phyloP scores from a whole-genome alignment of 2,329 filamentous ascomycete species.

The Diaporthe citriasiana region DNA sequence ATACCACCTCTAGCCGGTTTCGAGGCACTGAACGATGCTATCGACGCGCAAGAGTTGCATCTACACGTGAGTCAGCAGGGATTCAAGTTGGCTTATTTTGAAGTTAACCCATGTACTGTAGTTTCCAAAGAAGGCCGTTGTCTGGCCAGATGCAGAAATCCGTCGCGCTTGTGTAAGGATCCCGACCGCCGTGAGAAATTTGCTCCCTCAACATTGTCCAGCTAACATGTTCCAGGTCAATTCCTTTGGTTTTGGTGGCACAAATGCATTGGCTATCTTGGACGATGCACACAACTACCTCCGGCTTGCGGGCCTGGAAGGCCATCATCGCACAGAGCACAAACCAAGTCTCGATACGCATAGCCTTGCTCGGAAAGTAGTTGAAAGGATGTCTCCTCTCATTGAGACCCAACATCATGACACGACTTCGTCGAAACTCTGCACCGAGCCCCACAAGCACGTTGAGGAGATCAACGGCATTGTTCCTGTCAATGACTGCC shows the following conservation, averaged over 20 bases:
- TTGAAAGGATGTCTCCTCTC: too few relatives aligned
- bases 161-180: neutral
- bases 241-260: neutral
- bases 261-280: neutral
- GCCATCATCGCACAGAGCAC: neutral
- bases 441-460: too few relatives aligned
- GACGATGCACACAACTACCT: neutral
- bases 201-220: too few relatives aligned
- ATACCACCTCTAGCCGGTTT: neutral
- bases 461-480: too few relatives aligned
- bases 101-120: neutral
- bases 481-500: too few relatives aligned
- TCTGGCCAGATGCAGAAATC: neutral
- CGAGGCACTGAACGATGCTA: neutral
- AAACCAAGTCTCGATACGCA: too few relatives aligned
- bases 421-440: too few relatives aligned
- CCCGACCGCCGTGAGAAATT: too few relatives aligned
- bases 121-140: neutral
- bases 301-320: neutral
- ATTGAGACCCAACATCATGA: too few relatives aligned
- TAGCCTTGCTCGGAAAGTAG: too few relatives aligned
- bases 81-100: too few relatives aligned
- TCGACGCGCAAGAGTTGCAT: neutral
- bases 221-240: neutral
- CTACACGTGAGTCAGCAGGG: neutral